Evolutionary conservation across 1,284 basidiomycete genomes (phyloP).

Genomic region (Golubevia sp.): DNA sequence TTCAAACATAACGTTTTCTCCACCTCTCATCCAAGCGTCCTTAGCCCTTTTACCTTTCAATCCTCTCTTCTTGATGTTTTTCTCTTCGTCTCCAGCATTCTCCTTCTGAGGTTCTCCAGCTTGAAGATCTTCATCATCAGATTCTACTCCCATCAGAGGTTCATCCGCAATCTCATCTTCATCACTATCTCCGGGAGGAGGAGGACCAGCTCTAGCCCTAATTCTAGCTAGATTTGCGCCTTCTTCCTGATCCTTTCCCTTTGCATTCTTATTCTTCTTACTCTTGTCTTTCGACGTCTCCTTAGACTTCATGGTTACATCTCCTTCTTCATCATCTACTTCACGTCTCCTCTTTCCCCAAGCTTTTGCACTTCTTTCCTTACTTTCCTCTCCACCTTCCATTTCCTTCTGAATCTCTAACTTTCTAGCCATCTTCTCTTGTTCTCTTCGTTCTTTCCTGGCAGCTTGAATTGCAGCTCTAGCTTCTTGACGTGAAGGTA

Average conservation of each 20-base stretch:
- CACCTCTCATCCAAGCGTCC: neutral
- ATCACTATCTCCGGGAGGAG: neutral
- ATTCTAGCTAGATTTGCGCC: neutral
- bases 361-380: neutral
- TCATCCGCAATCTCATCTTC: no score
- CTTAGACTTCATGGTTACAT: constrained; percentile 11
- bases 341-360: constrained; percentile 2
- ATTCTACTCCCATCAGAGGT: neutral
- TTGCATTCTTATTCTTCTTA: constrained; percentile 5
- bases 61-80: neutral
- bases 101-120: neutral
- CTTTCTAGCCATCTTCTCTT: neutral
- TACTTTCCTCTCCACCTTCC: neutral
- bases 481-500: constrained; percentile 18
- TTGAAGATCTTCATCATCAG: neutral
- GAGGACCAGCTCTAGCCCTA: neutral
- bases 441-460: constrained; percentile 1
- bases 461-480: constrained; percentile 15
- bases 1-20: neutral
- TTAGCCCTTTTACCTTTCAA: neutral
- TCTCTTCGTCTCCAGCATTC: neutral
- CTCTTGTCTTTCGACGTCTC: constrained; percentile 9
- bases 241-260: neutral
- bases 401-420: neutral
- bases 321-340: constrained; percentile 17